Conservation (phyloP, 352 stramenopile species). For the Peronospora tabacina region DNA sequence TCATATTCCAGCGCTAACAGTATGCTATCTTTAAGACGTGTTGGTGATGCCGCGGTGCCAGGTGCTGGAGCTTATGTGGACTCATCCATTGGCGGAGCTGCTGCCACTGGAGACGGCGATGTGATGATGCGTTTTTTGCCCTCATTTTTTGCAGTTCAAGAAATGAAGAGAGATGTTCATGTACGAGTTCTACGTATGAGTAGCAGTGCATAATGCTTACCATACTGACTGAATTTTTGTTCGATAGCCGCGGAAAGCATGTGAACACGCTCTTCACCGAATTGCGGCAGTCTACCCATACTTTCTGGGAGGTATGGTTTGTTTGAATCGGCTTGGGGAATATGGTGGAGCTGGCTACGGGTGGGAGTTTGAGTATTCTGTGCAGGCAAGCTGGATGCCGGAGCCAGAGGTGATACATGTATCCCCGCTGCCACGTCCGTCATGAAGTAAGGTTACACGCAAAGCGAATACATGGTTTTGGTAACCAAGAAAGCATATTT, state of each 20-base stretch:
- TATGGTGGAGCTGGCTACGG: constrained; percentile 68
- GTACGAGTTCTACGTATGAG: constrained; percentile 27
- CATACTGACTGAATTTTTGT: constrained; percentile 7
- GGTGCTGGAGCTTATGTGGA: constrained; percentile 86
- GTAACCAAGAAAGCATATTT: constrained; percentile 24
- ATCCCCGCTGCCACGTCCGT: constrained; percentile 25
- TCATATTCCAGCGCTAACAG: background rate
- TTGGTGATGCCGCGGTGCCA: constrained; percentile 79
- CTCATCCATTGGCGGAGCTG: constrained; percentile 64
- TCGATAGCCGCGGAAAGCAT: constrained; percentile 49
- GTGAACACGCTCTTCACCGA: constrained; percentile 40
- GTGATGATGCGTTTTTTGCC: constrained; percentile 90
- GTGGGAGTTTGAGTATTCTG: constrained; percentile 65
- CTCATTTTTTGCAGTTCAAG: constrained; percentile 72
- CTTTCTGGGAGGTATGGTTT: constrained; percentile 77
- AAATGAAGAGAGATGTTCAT: constrained; percentile 67
- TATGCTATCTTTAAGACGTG: constrained; percentile 40
- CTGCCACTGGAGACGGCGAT: constrained; percentile 85
- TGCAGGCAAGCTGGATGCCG: constrained; percentile 54
- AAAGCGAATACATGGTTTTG: constrained; percentile 1
- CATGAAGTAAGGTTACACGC: constrained; percentile 11
- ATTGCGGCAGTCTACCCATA: constrained; percentile 49
- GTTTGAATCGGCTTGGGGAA: constrained; percentile 59
- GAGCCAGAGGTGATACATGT: constrained; percentile 48
- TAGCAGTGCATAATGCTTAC: background rate